These are phyloP conservation scores for Trametes polyzona DNA, from an alignment of 1,284 basidiomycete genomes.

Conservation along the genomic window DNA sequence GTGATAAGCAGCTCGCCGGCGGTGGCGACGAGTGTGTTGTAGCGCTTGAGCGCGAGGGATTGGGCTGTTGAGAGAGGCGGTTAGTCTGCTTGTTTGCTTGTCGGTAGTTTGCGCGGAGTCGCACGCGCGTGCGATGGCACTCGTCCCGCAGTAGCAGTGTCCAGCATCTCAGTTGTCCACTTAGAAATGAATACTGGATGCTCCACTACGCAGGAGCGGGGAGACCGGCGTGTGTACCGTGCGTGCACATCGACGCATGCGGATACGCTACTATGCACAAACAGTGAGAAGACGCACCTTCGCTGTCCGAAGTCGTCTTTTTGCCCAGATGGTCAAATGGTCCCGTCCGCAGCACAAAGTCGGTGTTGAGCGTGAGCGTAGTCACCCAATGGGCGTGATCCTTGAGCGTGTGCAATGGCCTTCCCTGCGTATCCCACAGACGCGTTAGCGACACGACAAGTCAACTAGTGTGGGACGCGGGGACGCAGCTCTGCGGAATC, in stretches of 20 bases:
- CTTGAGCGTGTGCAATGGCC: constrained; percentile 75
- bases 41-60: constrained; percentile 73
- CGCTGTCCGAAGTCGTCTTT: constrained; percentile 74
- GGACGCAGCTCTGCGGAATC: neutral
- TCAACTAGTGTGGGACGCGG: neutral
- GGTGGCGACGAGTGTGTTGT: constrained; percentile 67
- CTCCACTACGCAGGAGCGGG: neutral
- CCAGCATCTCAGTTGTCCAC: neutral
- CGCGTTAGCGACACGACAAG: neutral
- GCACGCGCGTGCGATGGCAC: neutral
- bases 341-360: constrained; percentile 93
- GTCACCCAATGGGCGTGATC: constrained; percentile 99
- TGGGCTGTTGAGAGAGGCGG: constrained; percentile 60
- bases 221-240: neutral
- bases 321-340: constrained; percentile 91
- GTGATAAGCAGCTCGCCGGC: constrained; percentile 88
- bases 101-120: neutral
- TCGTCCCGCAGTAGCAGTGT: neutral
- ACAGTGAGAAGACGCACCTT: constrained; percentile 55
- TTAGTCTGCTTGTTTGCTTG: constrained; percentile 5
- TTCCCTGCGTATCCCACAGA: constrained; percentile 49
- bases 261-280: neutral
- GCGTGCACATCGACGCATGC: neutral
- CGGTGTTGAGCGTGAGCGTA: constrained; percentile 93
- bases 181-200: neutral